These are phyloP conservation scores for Glonium stellatum DNA, from an alignment of 495 filamentous ascomycete genomes.

Conservation along the genomic window DNA sequence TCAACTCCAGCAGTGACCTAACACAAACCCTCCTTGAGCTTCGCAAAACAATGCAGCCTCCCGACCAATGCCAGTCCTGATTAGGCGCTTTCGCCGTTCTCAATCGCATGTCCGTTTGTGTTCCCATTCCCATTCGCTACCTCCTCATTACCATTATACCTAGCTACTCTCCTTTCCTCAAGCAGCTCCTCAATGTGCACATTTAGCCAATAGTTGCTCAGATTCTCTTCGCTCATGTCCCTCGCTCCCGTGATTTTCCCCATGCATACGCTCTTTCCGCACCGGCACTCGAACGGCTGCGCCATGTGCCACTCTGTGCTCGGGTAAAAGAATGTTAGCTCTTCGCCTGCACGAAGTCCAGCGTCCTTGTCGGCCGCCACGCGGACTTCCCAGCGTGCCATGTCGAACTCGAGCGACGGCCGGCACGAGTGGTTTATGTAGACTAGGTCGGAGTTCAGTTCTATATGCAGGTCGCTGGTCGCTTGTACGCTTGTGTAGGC, in stretches of 20 bases:
- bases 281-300: conserved; percentile 63
- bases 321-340: conserved; percentile 74
- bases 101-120: no score
- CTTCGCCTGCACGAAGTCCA: conserved; percentile 49
- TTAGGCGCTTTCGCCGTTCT: no score
- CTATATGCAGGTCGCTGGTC: conserved; percentile 54
- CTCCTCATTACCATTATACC: no score
- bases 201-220: conserved; percentile 49
- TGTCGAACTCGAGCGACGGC: conserved; percentile 67
- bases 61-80: no score
- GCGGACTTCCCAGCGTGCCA: conserved; percentile 53
- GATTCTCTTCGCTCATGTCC: conserved; percentile 42
- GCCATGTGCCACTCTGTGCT: conserved; percentile 71
- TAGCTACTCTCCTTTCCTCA: conserved; percentile 11
- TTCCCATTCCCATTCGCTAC: no score
- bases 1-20: no score
- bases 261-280: conserved; percentile 45
- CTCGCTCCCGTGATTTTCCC: conserved; percentile 49
- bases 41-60: no score
- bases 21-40: no score
- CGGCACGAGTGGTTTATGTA: conserved; percentile 71
- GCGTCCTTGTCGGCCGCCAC: conserved; percentile 33
- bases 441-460: conserved; percentile 68
- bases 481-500: conserved; percentile 68
- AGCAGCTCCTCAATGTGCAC: conserved; percentile 48